Percentiles rank a stretch among this genome's conserved stretches.
Conservation (phyloP, 169 alveolate species). For the Fabrea salina region DNA sequence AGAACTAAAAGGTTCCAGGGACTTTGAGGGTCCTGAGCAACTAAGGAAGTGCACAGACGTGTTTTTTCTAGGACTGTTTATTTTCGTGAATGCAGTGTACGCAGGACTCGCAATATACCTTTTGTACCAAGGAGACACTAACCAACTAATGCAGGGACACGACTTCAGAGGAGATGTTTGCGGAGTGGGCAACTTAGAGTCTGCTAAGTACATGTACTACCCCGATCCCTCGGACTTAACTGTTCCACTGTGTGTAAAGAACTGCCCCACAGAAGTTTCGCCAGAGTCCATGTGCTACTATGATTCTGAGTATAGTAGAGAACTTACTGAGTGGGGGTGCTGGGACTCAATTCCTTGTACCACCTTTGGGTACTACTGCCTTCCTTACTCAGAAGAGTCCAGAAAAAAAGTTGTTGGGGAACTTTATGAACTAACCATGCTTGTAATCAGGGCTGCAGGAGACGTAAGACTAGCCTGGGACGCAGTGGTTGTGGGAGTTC, state of each 20-base stretch:
- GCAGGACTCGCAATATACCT: not conserved
- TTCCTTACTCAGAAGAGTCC: not conserved
- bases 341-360: slow-evolving; percentile 28
- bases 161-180: slow-evolving; percentile 55
- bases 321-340: not conserved
- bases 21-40: not conserved
- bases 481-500: not conserved
- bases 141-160: slow-evolving; percentile 38
- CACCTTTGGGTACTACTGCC: not conserved
- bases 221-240: slow-evolving; percentile 39
- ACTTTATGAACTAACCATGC: not conserved
- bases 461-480: slow-evolving; percentile 4
- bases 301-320: slow-evolving; percentile 1
- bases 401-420: slow-evolving; percentile 24
- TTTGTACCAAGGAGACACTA: slow-evolving; percentile 29
- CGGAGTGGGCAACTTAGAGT: slow-evolving; percentile 37
- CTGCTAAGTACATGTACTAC: slow-evolving; percentile 36
- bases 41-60: slow-evolving; percentile 4
- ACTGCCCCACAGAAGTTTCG: slow-evolving; percentile 34
- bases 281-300: not conserved
- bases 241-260: slow-evolving; percentile 35
- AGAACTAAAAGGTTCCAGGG: not conserved
- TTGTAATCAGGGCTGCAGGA: not conserved
- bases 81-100: not conserved
- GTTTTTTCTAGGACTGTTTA: not conserved